These are phyloP conservation scores for Naganishia randhawae DNA, from an alignment of 768 basidiomycete genomes.

Conservation along the genomic window DNA sequence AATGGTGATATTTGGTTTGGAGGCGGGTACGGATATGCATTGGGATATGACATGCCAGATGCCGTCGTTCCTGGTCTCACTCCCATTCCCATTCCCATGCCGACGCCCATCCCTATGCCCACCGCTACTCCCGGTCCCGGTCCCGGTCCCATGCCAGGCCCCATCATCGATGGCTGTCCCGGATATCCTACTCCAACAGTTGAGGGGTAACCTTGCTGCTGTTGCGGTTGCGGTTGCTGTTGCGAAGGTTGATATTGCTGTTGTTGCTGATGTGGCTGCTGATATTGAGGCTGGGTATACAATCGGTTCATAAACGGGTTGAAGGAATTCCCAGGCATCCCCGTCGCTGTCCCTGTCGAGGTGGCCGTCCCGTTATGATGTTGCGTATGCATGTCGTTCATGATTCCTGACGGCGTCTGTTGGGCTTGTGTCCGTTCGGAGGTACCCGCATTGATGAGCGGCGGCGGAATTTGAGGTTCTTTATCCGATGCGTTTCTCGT, in stretches of 20 bases:
- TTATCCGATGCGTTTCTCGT: not conserved
- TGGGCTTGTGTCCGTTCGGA: too few species aligned
- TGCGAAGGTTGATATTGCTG: slow-evolving; percentile 8
- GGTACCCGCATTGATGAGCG: too few species aligned
- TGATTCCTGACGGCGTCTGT: not conserved
- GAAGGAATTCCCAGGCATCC: not conserved
- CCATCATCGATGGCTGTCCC: not conserved
- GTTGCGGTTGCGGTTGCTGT: not conserved
- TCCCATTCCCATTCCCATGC: not conserved
- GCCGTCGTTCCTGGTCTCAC: not conserved
- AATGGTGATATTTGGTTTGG: not conserved
- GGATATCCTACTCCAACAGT: not conserved
- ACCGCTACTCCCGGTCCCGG: not conserved
- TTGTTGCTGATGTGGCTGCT: slow-evolving; percentile 5
- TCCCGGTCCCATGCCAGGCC: not conserved
- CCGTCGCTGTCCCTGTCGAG: not conserved
- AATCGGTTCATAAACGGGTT: not conserved
- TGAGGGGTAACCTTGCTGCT: not conserved
- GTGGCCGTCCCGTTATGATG: not conserved
- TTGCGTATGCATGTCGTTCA: too few species aligned
- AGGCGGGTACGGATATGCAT: too few species aligned
- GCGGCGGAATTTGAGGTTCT: not conserved
- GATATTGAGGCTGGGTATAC: not conserved
- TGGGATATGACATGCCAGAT: too few species aligned
- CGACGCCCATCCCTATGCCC: not conserved